phyloP scores from a whole-genome alignment of 805 yeast species.

The Lachancea thermotolerans region DNA sequence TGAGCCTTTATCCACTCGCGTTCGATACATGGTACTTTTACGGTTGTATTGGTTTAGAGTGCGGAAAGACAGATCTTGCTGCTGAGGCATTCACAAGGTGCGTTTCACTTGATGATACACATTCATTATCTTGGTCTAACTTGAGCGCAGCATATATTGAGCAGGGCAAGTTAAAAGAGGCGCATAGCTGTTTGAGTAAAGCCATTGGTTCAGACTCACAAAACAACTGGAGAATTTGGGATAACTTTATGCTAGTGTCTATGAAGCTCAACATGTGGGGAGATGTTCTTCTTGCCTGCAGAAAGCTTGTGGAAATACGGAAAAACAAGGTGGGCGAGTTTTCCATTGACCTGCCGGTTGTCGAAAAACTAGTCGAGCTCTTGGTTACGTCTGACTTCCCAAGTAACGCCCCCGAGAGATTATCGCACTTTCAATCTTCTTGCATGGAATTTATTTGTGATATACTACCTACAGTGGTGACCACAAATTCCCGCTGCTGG shows the following conservation, averaged over 20 bases:
- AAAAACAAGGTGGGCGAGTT: slow-evolving; percentile 53
- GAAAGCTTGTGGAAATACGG: slow-evolving; percentile 51
- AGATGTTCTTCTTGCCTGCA: slow-evolving; percentile 74
- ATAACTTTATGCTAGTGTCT: slow-evolving; percentile 78
- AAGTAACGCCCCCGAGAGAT: slow-evolving; percentile 29
- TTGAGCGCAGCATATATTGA: slow-evolving; percentile 72
- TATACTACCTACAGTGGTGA: slow-evolving; percentile 60
- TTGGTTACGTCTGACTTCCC: slow-evolving; percentile 49
- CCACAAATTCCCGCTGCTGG: slow-evolving; percentile 62
- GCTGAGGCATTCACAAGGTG: slow-evolving; percentile 91
- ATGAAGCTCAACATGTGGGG: slow-evolving; percentile 80
- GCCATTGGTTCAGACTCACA: slow-evolving; percentile 69
- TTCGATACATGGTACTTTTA: slow-evolving; percentile 86
- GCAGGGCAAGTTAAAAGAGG: slow-evolving; percentile 61
- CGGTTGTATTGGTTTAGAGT: slow-evolving; percentile 83
- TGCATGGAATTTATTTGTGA: slow-evolving; percentile 69
- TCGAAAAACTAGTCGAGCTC: slow-evolving; percentile 65
- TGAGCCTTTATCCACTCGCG: slow-evolving; percentile 64
- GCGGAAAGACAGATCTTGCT: slow-evolving; percentile 63
- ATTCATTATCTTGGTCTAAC: slow-evolving; percentile 85
- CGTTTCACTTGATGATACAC: slow-evolving; percentile 75
- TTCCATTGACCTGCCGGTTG: slow-evolving; percentile 65
- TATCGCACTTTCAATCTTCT: slow-evolving; percentile 57
- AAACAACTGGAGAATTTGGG: slow-evolving; percentile 85
- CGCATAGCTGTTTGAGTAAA: slow-evolving; percentile 75